Conservation (phyloP, 2,329 filamentous ascomycete species). For the Scytalidium lignicola region DNA sequence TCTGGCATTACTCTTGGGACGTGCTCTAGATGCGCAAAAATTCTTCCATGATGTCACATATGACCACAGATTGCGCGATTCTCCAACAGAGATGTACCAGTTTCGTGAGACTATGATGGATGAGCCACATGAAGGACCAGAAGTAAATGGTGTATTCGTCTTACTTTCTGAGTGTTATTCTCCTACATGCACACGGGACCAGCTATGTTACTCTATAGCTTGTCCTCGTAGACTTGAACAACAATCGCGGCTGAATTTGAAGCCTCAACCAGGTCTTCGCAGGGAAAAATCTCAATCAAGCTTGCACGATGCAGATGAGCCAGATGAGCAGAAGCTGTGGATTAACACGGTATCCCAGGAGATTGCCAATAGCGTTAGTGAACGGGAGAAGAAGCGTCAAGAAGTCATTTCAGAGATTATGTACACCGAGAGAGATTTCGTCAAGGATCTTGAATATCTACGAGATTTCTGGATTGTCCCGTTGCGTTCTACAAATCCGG, state of each 20-base stretch:
- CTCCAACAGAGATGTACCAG: conserved; percentile 91
- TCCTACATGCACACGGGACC: conserved; percentile 91
- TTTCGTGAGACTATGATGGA: conserved; percentile 92
- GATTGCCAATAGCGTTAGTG: conserved; percentile 81
- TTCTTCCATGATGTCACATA: conserved; percentile 99
- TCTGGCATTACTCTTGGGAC: conserved; percentile 80
- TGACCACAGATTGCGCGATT: conserved; percentile 90
- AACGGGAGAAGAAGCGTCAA: conserved; percentile 93
- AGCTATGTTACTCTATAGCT: conserved; percentile 95
- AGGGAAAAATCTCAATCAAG: conserved; percentile 64
- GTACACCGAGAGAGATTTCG: conserved; percentile 98
- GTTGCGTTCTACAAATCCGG: conserved; percentile 64
- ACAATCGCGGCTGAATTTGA: conserved; percentile 88
- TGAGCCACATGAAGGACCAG: conserved; percentile 62
- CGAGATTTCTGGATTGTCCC: conserved; percentile 98
- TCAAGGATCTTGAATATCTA: conserved; percentile 96
- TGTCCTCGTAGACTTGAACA: conserved; percentile 92
- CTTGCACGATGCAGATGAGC: conserved; percentile 81
- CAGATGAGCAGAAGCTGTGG: conserved; percentile 97
- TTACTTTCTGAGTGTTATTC: conserved; percentile 96
- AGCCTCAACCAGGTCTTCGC: conserved; percentile 76
- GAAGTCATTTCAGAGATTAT: conserved; percentile 98
- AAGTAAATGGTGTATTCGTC: conserved; percentile 93
- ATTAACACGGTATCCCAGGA: conserved; percentile 98
- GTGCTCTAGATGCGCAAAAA: conserved; percentile 93